phyloP scores from a whole-genome alignment of 192 early-diverging fungal species.

The Neocallimastix lanati region DNA sequence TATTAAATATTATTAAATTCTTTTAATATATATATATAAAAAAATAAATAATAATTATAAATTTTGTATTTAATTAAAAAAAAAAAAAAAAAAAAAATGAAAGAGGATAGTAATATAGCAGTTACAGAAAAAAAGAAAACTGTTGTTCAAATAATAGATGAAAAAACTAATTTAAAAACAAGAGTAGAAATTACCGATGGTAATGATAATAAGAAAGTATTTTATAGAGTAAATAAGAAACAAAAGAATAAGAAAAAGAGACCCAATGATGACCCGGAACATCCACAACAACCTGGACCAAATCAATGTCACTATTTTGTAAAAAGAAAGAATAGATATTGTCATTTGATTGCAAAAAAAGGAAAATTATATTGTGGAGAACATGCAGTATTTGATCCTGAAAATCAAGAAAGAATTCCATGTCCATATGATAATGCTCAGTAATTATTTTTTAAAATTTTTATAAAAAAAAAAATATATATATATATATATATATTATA shows the following conservation, averaged over 20 bases:
- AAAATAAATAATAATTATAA: no score
- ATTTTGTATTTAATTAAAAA: no score
- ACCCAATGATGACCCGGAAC: not conserved
- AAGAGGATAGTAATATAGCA: no score
- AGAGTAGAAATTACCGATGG: not conserved
- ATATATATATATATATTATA: not conserved
- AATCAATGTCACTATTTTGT: constrained; percentile 30
- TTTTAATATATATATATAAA: no score
- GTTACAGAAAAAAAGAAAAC: not conserved
- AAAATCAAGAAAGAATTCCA: constrained; percentile 28
- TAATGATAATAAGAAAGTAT: not conserved
- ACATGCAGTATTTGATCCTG: constrained; percentile 19
- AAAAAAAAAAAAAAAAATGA: no score
- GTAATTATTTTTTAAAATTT: constrained; percentile 19
- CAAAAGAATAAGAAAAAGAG: not conserved
- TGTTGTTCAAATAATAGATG: not conserved
- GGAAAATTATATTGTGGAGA: constrained; percentile 48
- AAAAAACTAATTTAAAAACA: not conserved
- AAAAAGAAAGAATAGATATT: constrained; percentile 39
- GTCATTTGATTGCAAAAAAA: constrained; percentile 29
- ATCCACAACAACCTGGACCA: not conserved
- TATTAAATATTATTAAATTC: no score
- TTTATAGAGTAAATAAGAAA: not conserved
- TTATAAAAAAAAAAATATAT: no score
- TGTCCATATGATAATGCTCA: constrained; percentile 58